These are phyloP conservation scores for Aotearoamyces nothofagi DNA, from an alignment of 2,329 filamentous ascomycete species.

Conservation along the genomic window DNA sequence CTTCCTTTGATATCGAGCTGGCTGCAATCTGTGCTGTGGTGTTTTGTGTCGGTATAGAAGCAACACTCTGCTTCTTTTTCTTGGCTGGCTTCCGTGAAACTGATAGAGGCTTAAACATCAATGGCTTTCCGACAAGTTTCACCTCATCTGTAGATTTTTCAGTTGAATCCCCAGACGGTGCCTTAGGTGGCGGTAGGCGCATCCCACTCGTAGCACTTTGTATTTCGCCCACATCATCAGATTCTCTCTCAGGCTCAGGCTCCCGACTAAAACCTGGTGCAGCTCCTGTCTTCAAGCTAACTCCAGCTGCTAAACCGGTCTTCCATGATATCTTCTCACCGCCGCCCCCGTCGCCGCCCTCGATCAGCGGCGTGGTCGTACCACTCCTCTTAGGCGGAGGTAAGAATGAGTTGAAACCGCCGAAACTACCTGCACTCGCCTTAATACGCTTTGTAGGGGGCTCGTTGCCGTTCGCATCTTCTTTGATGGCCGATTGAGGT, in stretches of 20 bases:
- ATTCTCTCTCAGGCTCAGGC: conserved; percentile 13
- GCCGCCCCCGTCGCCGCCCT: conserved; percentile 16
- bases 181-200: conserved; percentile 27
- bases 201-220: conserved; percentile 14
- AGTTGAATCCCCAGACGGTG: conserved; percentile 32
- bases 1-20: conserved; percentile 11
- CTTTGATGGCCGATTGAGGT: conserved; percentile 31
- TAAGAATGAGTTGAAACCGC: conserved; percentile 74
- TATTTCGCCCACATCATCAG: conserved; percentile 11
- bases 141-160: conserved; percentile 43
- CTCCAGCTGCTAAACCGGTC: conserved; percentile 29
- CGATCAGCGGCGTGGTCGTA: conserved; percentile 25
- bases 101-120: conserved; percentile 82
- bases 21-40: conserved; percentile 6
- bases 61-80: conserved; percentile 34
- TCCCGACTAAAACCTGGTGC: conserved; percentile 67
- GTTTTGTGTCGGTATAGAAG: conserved; percentile 7
- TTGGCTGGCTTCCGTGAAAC: conserved; percentile 62
- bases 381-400: conserved; percentile 59
- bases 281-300: conserved; percentile 71
- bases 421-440: conserved; percentile 47
- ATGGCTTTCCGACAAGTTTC: conserved; percentile 60
- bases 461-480: conserved; percentile 25
- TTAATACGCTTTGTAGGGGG: conserved; percentile 60
- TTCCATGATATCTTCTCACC: conserved; percentile 8